A percentile compares a stretch with the other conserved stretches of the same genome.
Evolutionary conservation across 345 rosid species (phyloP).

Genomic region (Arabidopsis suecica): DNA sequence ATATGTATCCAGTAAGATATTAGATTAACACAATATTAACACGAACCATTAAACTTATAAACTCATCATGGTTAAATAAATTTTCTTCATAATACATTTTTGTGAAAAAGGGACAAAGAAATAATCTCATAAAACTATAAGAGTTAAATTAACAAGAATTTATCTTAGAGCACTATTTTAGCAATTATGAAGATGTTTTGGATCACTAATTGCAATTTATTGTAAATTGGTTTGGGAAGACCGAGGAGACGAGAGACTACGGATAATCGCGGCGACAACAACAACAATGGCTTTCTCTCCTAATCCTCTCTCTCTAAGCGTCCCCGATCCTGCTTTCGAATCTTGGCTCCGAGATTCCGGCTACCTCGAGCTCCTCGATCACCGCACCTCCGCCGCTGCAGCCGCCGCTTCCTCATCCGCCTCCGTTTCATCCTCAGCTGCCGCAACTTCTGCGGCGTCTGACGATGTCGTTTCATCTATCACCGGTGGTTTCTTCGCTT

Average conservation of each 20-base stretch:
- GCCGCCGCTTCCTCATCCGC: constrained; percentile 50
- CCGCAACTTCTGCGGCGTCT: constrained; percentile 35
- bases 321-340: constrained; percentile 82
- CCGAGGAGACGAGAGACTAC: constrained; percentile 14
- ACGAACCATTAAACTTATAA: no score
- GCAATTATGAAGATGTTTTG: constrained; percentile 1
- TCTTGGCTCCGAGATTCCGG: constrained; percentile 98
- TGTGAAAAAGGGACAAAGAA: neutral
- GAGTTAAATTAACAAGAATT: neutral
- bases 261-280: constrained; percentile 41
- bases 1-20: no score
- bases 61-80: neutral
- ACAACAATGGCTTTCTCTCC: constrained; percentile 64
- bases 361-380: constrained; percentile 88
- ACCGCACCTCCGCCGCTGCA: constrained; percentile 55
- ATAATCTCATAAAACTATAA: neutral
- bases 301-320: constrained; percentile 80
- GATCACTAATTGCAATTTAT: constrained; percentile 2
- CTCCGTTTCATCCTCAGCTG: constrained; percentile 36
- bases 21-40: neutral
- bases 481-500: constrained; percentile 52
- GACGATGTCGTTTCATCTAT: constrained; percentile 47
- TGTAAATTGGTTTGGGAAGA: constrained; percentile 5
- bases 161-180: neutral
- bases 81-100: no score